Evolutionary conservation across 2,329 filamentous ascomycete species (phyloP), one percentile per base, ranked within the genome.

Genomic region (Claviceps arundinis): DNA sequence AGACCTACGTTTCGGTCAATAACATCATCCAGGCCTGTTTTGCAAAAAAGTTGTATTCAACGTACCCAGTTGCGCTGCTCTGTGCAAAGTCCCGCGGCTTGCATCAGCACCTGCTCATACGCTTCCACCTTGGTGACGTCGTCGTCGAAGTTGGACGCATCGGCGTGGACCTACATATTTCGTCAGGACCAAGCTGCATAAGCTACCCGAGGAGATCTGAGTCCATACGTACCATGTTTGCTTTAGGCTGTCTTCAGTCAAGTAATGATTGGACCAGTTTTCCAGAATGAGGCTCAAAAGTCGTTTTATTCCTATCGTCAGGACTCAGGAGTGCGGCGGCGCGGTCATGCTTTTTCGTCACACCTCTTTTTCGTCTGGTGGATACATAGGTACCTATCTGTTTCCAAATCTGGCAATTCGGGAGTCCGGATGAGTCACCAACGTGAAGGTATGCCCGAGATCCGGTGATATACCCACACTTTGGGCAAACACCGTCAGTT

Each of bases 51-150:
- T 9, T 17, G 26, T 13, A 9, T 38, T n/a, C 7, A 19, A 61
- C 75, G 58, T 68, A 90, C 87, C 87, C 87, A 91, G 62, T 91
- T 90, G 49, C 82, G 75, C 64, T 91, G 87, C 6, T 76, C 85
- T 24, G 81, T 76, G 58, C 89, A 81, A 1, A 93, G 71, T 1
- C 81, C 80, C 56, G 78, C 74, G 0, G 84, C 82, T 62, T 89
- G 83, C 50, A 84, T 73, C 13, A 89, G 69, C 1, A 91, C 80
- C 60, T 90, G 86, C 56, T 78, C 74, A 58, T 90, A 90, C 24
- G 84, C 85, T 56, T 87, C 80, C 53, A 79, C 73, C 67, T 90
- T 91, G 50, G 75, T 80, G 55, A 88, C 67, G 57, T 79, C 81
- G 14, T 74, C 62, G 48, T 72, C 74, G 67, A 91, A 91, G 60